These are phyloP conservation scores for Colletotrichum shisoi DNA, from an alignment of 2,329 filamentous ascomycete species.

Conservation along the genomic window DNA sequence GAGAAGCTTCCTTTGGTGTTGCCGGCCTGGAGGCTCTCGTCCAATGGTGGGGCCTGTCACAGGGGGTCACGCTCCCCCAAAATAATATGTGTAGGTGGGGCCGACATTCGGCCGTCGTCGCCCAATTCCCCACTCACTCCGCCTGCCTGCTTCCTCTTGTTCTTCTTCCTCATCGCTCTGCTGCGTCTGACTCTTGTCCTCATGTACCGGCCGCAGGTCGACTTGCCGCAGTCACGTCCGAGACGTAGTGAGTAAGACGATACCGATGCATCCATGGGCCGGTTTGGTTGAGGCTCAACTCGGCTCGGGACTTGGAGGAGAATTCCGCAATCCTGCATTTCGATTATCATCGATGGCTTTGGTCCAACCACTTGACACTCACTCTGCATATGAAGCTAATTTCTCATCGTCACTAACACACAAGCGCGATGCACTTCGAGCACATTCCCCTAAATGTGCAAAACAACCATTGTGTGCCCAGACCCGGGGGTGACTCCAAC, in stretches of 20 bases:
- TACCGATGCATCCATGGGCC: slow-evolving; percentile 1
- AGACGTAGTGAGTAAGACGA: neutral
- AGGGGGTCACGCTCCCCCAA: slow-evolving; percentile 9
- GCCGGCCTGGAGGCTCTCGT: neutral
- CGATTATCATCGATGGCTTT: no score
- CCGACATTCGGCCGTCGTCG: neutral
- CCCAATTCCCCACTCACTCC: neutral
- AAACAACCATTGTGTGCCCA: neutral
- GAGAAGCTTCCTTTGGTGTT: slow-evolving; percentile 7
- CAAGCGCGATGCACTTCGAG: neutral
- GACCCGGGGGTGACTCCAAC: neutral
- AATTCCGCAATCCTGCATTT: slow-evolving; percentile 10
- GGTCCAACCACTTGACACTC: neutral
- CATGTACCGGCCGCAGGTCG: neutral
- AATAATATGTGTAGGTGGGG: neutral
- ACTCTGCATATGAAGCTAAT: neutral
- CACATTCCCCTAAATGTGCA: neutral
- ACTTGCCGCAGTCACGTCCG: neutral
- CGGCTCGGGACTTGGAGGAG: neutral
- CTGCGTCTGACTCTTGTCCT: neutral
- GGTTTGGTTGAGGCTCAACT: slow-evolving; percentile 16
- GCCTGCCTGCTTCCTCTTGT: neutral
- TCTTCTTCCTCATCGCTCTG: neutral
- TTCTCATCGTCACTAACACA: neutral
- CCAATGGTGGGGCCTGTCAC: slow-evolving; percentile 11